These are phyloP conservation scores for Hyphodiscus hymeniophilus DNA, from an alignment of 495 filamentous ascomycete genomes.

Conservation along the genomic window DNA sequence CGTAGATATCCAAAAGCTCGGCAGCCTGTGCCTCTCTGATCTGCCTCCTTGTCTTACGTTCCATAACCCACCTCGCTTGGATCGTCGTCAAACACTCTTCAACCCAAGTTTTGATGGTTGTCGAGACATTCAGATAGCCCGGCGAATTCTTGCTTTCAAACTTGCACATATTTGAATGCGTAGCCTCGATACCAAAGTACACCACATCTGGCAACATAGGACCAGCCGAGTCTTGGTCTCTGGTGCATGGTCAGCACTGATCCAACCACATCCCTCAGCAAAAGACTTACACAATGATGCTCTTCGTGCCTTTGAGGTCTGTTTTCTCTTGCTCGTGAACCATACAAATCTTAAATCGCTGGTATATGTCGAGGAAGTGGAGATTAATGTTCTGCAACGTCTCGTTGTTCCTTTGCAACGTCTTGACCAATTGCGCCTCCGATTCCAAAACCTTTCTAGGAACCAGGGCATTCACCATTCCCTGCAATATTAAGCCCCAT, in stretches of 20 bases:
- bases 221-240: slow-evolving; percentile 62
- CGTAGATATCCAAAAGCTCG: slow-evolving; percentile 13
- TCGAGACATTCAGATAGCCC: slow-evolving; percentile 66
- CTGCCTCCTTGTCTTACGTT: slow-evolving; percentile 44
- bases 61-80: slow-evolving; percentile 52
- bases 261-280: too few relatives aligned
- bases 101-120: slow-evolving; percentile 61
- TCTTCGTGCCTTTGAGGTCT: slow-evolving; percentile 51
- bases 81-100: slow-evolving; percentile 50
- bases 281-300: slow-evolving; percentile 42
- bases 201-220: slow-evolving; percentile 68
- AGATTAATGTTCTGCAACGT: slow-evolving; percentile 74
- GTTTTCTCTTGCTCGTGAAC: slow-evolving; percentile 62
- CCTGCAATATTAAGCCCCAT: slow-evolving; percentile 68
- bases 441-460: slow-evolving; percentile 64
- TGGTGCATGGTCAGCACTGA: too few relatives aligned
- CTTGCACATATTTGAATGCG: slow-evolving; percentile 85
- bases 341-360: slow-evolving; percentile 54
- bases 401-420: slow-evolving; percentile 71
- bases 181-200: slow-evolving; percentile 70
- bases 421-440: slow-evolving; percentile 59
- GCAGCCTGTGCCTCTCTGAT: slow-evolving; percentile 8
- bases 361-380: slow-evolving; percentile 65
- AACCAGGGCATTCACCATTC: slow-evolving; percentile 61
- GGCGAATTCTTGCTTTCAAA: slow-evolving; percentile 66